Evolutionary conservation across 192 early-diverging fungal genomes (phyloP).

Genomic region (Coemansia sp.): DNA sequence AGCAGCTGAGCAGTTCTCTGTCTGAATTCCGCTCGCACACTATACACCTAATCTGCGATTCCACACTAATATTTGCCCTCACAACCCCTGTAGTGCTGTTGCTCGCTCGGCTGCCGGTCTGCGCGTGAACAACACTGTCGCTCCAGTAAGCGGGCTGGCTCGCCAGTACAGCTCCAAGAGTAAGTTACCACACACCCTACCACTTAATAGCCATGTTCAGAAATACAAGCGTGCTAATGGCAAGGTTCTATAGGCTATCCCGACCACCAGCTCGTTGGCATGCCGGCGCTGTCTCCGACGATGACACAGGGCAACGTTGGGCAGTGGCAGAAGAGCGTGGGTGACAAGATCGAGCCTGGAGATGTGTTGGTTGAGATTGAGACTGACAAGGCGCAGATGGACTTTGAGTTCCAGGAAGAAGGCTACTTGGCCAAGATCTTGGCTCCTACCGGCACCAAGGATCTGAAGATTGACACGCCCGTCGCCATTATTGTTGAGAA

Average conservation of each 20-base stretch:
- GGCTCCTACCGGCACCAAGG: slow-evolving; percentile 80
- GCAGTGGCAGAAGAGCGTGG: slow-evolving; percentile 89
- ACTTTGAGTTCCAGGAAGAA: slow-evolving; percentile 97
- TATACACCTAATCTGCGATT: not conserved
- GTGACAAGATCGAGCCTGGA: slow-evolving; percentile 83
- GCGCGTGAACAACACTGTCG: slow-evolving; percentile 14
- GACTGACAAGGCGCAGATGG: slow-evolving; percentile 99
- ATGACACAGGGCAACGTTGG: slow-evolving; percentile 97
- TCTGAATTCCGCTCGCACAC: not conserved
- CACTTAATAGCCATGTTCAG: not conserved
- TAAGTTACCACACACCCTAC: slow-evolving; percentile 2
- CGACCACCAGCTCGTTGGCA: slow-evolving; percentile 72
- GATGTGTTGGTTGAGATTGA: slow-evolving; percentile 95
- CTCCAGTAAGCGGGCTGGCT: slow-evolving; percentile 8
- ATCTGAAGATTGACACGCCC: slow-evolving; percentile 82
- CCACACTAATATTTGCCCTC: not conserved
- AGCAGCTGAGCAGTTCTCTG: not conserved
- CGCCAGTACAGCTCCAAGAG: slow-evolving; percentile 55
- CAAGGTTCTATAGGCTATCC: slow-evolving; percentile 53
- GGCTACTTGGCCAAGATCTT: slow-evolving; percentile 93
- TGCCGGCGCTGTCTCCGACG: slow-evolving; percentile 96
- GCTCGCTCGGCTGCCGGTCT: slow-evolving; percentile 18
- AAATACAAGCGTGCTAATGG: not conserved
- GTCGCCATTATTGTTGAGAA: slow-evolving; percentile 90
- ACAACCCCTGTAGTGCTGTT: slow-evolving; percentile 8